These are phyloP conservation scores for Trichoderma sp. DNA, from an alignment of 2,329 filamentous ascomycete species.

Conservation along the genomic window DNA sequence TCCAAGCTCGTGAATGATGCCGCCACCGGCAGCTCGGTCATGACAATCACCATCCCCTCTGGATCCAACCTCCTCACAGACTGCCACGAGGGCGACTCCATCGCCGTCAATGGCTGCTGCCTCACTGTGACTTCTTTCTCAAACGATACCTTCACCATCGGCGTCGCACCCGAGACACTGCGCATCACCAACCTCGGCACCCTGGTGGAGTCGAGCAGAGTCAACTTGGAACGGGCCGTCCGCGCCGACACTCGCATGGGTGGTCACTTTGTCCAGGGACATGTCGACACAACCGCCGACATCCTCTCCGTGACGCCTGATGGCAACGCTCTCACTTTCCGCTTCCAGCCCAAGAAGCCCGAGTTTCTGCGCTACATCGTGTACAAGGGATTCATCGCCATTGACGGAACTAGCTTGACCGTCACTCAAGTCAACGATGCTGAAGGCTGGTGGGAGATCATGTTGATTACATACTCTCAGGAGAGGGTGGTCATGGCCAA, in stretches of 20 bases:
- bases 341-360: slow-evolving; percentile 70
- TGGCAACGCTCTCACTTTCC: slow-evolving; percentile 86
- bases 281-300: slow-evolving; percentile 86
- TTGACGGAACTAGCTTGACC: slow-evolving; percentile 94
- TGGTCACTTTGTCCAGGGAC: slow-evolving; percentile 96
- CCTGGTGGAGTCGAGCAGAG: slow-evolving; percentile 63
- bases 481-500: slow-evolving; percentile 80
- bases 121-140: slow-evolving; percentile 74
- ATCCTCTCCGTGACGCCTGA: slow-evolving; percentile 74
- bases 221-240: slow-evolving; percentile 95
- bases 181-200: slow-evolving; percentile 91
- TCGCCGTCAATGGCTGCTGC: slow-evolving; percentile 93
- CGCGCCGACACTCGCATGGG: slow-evolving; percentile 93
- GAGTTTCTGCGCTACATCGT: slow-evolving; percentile 83
- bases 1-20: slow-evolving; percentile 79
- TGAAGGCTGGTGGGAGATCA: slow-evolving; percentile 87
- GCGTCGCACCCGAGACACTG: slow-evolving; percentile 92
- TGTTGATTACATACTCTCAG: slow-evolving; percentile 97
- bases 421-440: slow-evolving; percentile 82
- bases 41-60: slow-evolving; percentile 75
- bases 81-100: slow-evolving; percentile 86
- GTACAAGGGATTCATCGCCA: slow-evolving; percentile 92
- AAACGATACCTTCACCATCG: slow-evolving; percentile 73
- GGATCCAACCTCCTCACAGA: slow-evolving; percentile 76
- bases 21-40: slow-evolving; percentile 81